Percentiles rank a stretch among this genome's conserved stretches.
Evolutionary conservation across 495 filamentous ascomycete species (phyloP).

Genomic region (Parmelia sp.): DNA sequence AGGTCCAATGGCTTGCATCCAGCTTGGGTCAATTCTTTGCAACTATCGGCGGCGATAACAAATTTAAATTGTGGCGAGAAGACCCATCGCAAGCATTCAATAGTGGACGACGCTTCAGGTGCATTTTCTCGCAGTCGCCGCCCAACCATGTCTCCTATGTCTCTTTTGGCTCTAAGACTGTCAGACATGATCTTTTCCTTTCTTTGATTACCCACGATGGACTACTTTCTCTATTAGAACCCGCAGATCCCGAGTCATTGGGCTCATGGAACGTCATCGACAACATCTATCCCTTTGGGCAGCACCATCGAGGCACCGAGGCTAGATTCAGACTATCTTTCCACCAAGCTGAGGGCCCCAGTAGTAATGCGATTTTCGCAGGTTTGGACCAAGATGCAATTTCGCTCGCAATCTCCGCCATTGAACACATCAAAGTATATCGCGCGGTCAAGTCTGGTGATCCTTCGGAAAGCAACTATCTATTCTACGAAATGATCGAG

Average conservation of each 20-base stretch:
- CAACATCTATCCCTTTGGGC: slow-evolving; percentile 55
- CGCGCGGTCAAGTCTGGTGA: slow-evolving; percentile 45
- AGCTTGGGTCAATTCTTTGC: slow-evolving; percentile 57
- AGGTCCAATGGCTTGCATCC: slow-evolving; percentile 77
- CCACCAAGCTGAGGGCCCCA: slow-evolving; percentile 73
- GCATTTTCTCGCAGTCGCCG: slow-evolving; percentile 51
- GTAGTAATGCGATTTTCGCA: slow-evolving; percentile 66
- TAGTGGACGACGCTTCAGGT: slow-evolving; percentile 70
- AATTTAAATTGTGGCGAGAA: slow-evolving; percentile 85
- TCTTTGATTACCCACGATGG: slow-evolving; percentile 78
- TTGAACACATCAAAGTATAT: slow-evolving; percentile 73
- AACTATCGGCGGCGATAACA: slow-evolving; percentile 76
- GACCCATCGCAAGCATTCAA: slow-evolving; percentile 65
- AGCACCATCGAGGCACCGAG: slow-evolving; percentile 67
- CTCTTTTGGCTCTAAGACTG: slow-evolving; percentile 73
- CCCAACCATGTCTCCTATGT: slow-evolving; percentile 58
- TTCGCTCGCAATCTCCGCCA: slow-evolving; percentile 73
- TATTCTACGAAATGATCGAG: slow-evolving; percentile 73
- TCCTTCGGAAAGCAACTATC: slow-evolving; percentile 47
- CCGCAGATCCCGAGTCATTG: slow-evolving; percentile 75
- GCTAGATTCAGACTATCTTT: slow-evolving; percentile 78
- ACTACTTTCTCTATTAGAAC: slow-evolving; percentile 73
- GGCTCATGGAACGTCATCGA: slow-evolving; percentile 69
- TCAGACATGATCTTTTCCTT: slow-evolving; percentile 68
- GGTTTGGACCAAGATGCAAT: slow-evolving; percentile 68